Evolutionary conservation across 176 grass and related monocot species (phyloP), one percentile per base, ranked within the genome.

Genomic region (Triticum dicoccoides): DNA sequence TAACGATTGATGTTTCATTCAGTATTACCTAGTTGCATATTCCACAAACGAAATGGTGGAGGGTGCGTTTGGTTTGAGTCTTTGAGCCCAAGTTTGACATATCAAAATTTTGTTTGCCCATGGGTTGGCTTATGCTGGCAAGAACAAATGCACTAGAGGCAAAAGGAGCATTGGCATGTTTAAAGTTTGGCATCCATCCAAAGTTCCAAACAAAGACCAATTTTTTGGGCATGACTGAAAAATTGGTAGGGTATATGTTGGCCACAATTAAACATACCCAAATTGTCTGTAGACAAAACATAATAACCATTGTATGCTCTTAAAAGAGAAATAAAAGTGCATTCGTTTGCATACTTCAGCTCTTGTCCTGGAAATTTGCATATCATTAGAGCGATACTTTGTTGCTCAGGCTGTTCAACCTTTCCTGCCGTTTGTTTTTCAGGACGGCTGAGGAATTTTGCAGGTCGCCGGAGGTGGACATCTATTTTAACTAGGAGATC

Each of bases 401-500:
- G 69, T 37, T 27, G 21, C 5, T 35, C 8, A 58, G 44, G 39
- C 17, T 41, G 39, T 18, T 56, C 23, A 79, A 54, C 71, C n/a
- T 2, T 39, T 68, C 14, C 21, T 7, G 18, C 14, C n/a, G 12
- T 64, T 49, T 49, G 2, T 61, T 82, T 58, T 86, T 42, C 79
- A 77, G 69, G 27, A 59, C 39, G 65, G 39, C 17, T 17, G 1
- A 5, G 32, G 42, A 56, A 23, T 27, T 76, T 79, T 9, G 9
- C 14, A 49, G 32, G 25, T 39, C 20, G 29, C 7, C 65, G 27
- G 37, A 86, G 35, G 61, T 68, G 69, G 61, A 20, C 32, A 8
- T 11, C 56, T 7, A n/a, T 78, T 64, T 77, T 82, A 69, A 86
- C 78, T 69, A 71, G 70, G 68, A 71, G 32, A 77, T 78, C 45